Evolutionary conservation across 1,284 basidiomycete genomes (phyloP).

Genomic region (Sporisorium exsertum): DNA sequence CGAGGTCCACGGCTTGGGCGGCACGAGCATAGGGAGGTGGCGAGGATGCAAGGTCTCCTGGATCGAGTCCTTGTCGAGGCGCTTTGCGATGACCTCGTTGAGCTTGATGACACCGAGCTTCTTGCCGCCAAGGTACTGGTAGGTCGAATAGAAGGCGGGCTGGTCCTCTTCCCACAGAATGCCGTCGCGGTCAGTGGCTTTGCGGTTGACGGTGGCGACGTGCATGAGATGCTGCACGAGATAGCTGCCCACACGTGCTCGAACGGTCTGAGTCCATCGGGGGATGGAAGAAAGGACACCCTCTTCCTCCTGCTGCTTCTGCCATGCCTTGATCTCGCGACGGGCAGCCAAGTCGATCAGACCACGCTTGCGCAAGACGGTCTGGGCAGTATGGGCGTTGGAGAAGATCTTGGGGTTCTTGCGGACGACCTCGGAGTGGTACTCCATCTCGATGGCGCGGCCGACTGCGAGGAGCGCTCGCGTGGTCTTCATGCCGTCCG

Average conservation of each 20-base stretch:
- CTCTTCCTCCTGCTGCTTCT: conserved; percentile 75
- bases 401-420: conserved; percentile 57
- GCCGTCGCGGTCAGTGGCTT: conserved; percentile 62
- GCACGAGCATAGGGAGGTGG: conserved; percentile 94
- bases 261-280: conserved; percentile 78
- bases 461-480: conserved; percentile 86
- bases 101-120: conserved; percentile 91
- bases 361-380: conserved; percentile 44
- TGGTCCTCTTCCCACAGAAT: conserved; percentile 76
- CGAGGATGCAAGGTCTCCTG: conserved; percentile 87
- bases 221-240: conserved; percentile 87
- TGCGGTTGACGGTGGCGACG: conserved; percentile 81
- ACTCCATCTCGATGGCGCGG: conserved; percentile 83
- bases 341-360: conserved; percentile 57
- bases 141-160: conserved; percentile 90
- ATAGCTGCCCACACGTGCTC: conserved; percentile 84
- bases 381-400: conserved; percentile 55
- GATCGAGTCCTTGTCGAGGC: conserved; percentile 82
- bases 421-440: conserved; percentile 55
- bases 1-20: conserved; percentile 86
- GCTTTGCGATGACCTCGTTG: conserved; percentile 83
- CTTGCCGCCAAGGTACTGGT: conserved; percentile 91
- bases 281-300: conserved; percentile 75
- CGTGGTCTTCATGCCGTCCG: conserved; percentile 90
- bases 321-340: conserved; percentile 57